These are phyloP conservation scores for Solioccasus polychromus DNA, from an alignment of 768 basidiomycete genomes.

Conservation along the genomic window DNA sequence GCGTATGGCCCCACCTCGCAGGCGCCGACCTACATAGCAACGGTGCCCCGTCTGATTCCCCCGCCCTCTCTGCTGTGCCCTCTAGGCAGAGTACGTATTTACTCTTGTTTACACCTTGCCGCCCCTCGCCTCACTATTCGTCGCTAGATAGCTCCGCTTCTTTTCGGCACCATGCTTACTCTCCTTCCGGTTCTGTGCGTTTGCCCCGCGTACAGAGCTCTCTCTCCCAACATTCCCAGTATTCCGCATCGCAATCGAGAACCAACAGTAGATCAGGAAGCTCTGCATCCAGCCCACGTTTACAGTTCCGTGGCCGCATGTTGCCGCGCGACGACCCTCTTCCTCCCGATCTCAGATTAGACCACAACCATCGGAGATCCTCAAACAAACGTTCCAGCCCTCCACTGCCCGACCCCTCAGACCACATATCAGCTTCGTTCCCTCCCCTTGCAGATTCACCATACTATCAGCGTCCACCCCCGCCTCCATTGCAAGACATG, in stretches of 20 bases:
- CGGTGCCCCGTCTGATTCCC: constrained; percentile 36
- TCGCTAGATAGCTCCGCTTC: constrained; percentile 28
- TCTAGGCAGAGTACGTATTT: constrained; percentile 39
- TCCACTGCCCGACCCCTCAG: constrained; percentile 15
- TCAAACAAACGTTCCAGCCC: constrained; percentile 18
- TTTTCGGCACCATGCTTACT: constrained; percentile 26
- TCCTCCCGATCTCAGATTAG: constrained; percentile 22
- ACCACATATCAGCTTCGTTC: constrained; percentile 10
- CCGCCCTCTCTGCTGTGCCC: constrained; percentile 27
- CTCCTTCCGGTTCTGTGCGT: constrained; percentile 32
- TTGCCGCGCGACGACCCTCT: constrained; percentile 40
- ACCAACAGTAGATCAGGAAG: constrained; percentile 45
- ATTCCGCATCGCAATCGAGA: constrained; percentile 44
- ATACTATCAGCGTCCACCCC: constrained; percentile 17
- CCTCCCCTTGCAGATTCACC: constrained; percentile 9
- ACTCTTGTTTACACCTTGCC: constrained; percentile 7
- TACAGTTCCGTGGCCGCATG: constrained; percentile 37
- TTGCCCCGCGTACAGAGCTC: constrained; percentile 37
- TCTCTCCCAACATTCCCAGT: constrained; percentile 25
- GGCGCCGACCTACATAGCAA: constrained; percentile 21
- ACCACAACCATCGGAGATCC: constrained; percentile 14
- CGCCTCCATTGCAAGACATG: constrained; percentile 24
- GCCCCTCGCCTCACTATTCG: constrained; percentile 7
- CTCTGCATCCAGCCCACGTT: constrained; percentile 48
- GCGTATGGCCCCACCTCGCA: constrained; percentile 19